Evolutionary conservation across 2,329 filamentous ascomycete species (phyloP), one percentile per base, ranked within the genome.

Genomic region (Fusarium sublunatum): DNA sequence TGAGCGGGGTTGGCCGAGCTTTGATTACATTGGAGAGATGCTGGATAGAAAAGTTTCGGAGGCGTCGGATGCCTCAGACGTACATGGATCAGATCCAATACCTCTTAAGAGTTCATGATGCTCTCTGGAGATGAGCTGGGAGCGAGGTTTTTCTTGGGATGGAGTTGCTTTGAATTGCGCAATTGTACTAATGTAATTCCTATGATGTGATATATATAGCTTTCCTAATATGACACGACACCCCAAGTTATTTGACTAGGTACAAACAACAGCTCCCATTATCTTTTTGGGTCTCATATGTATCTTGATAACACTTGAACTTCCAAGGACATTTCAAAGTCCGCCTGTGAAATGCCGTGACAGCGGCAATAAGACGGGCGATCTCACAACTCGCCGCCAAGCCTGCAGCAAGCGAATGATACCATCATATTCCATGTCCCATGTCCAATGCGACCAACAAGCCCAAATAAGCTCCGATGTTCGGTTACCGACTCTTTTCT

Each of bases 341-440:
- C 64, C 59, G 56, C 47, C 36, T 42, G 15, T 34, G n/a, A 10
- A 48, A 61, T 58, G 53, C 43, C 46, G 46, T 54, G 44, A 55
- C 53, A 25, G 29, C 68, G 65, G 68, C 55, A 70, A 70, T 70
- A 70, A 56, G 32, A 24, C 67, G 67, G 67, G 19, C 28, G 32
- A 28, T 41, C 26, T 32, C 19, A 22, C 40, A 19, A 24, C 47
- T 49, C 48, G 41, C 49, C 54, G 49, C 60, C 34, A 61, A 53
- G 49, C 40, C 57, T 35, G 35, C n/a, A 31, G 49, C 40, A 46
- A 46, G 28, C 46, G 53, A 63, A 64, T 63, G 45, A 52, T 44
- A 52, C 42, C 35, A 45, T 56, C 29, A 13, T 25, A 31, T 22
- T 38, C 46, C 46, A 43, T 32, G 31, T 22, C 46, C 46, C 46